Evolutionary conservation across 2,329 filamentous ascomycete species (phyloP), one percentile per base, ranked within the genome.

Genomic region (Sporothrix sp.): DNA sequence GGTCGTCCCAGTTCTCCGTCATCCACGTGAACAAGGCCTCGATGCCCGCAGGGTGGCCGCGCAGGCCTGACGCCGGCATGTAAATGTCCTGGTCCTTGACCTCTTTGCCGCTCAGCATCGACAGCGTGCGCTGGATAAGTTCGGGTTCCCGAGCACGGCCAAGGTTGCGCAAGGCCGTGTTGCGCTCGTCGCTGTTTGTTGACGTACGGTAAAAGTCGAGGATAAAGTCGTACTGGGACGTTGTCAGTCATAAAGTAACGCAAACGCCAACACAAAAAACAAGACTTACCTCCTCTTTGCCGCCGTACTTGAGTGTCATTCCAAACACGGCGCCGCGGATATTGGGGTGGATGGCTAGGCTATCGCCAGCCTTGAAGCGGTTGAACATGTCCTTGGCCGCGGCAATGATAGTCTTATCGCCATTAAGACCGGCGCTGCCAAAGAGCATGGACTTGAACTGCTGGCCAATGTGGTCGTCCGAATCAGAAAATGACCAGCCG

Each of bases 51-150:
- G 81, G 71, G 63, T 94, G 87, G 48, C 78, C 79, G 52, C 90
- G 81, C 25, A 97, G 77, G 7, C 86, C 86, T 30, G 81, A 79
- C 35, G 93, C 78, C 1, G 91, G 90, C 64, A 95, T 81, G 70
- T 95, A 96, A 57, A 96, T 82, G 66, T 97, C 91, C 67, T 96
- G 91, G 57, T 86, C 88, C 73, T 94, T 95, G 68, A 96, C 85
- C 58, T 95, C 84, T 55, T 83, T 80, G 64, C 81, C 81, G 52
- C 90, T 75, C 28, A 89, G 76, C 56, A 96, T 73, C 27, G 73
- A 77, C 13, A 97, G 76, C 3, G 89, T 91, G 55, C 81, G 80
- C 71, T 93, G 72, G 65, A 96, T 91, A 44, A 96, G 78, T 57
- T 84, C 80, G 1, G 87, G 82, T 51, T 85, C 76, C 63, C 83